Percentiles rank a stretch among this genome's conserved stretches.
phyloP scores from a whole-genome alignment of 2,329 filamentous ascomycete genomes.

The Colletotrichum incanum region DNA sequence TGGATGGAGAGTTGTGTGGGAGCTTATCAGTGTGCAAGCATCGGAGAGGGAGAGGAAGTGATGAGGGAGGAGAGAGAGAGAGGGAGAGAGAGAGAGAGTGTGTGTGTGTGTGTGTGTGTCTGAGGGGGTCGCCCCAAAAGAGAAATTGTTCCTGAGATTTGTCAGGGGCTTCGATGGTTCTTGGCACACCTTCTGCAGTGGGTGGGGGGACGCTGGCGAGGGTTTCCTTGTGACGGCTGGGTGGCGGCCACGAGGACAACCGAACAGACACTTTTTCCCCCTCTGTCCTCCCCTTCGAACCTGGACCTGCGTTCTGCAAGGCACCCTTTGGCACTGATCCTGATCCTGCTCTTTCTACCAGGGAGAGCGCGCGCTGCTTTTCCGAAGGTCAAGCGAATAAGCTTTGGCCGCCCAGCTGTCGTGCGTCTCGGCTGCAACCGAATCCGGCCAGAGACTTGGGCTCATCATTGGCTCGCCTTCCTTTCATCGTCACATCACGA shows the following conservation, averaged over 20 bases:
- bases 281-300: background rate
- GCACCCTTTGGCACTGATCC: background rate
- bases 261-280: background rate
- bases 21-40: background rate
- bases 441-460: conserved; percentile 30
- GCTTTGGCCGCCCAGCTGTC: conserved; percentile 31
- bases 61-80: background rate
- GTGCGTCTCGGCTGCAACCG: conserved; percentile 38
- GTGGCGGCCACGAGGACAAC: conserved; percentile 11
- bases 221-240: conserved; percentile 10
- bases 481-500: background rate
- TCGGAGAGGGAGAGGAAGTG: background rate
- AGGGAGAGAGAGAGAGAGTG: background rate
- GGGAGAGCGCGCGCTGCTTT: background rate
- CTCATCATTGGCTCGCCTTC: background rate
- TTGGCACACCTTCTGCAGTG: conserved; percentile 23
- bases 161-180: conserved; percentile 30
- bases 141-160: conserved; percentile 18
- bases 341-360: background rate
- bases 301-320: background rate
- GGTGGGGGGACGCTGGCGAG: background rate
- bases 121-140: background rate
- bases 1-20: background rate
- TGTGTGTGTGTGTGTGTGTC: too few relatives aligned
- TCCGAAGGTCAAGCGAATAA: conserved; percentile 12